Evolutionary conservation across 306 rosid genomes (phyloP).

Genomic region (Mimosa pudica): DNA sequence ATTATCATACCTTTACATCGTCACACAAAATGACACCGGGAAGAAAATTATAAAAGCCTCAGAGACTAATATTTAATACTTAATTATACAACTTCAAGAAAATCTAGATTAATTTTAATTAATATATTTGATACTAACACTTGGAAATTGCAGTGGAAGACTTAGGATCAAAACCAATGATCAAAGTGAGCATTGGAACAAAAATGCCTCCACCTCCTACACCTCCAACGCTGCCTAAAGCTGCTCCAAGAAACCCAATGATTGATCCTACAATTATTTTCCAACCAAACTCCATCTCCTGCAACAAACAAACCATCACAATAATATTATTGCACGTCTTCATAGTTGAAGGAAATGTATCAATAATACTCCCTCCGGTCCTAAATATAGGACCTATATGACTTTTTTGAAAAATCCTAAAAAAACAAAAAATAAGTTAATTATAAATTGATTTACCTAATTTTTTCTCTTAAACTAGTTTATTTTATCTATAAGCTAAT

Average conservation of each 20-base stretch:
- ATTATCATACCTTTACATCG: constrained; percentile 70
- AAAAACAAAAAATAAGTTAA: too few relatives aligned
- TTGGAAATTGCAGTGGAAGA: constrained; percentile 86
- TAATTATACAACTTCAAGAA: background rate
- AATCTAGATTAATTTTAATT: background rate
- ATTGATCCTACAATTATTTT: constrained; percentile 65
- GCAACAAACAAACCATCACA: constrained; percentile 34
- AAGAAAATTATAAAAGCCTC: background rate
- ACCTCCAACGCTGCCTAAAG: constrained; percentile 87
- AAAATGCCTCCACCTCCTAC: constrained; percentile 94
- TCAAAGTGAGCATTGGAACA: constrained; percentile 82
- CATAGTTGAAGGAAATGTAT: background rate
- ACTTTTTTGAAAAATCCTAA: too few relatives aligned
- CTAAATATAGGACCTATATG: too few relatives aligned
- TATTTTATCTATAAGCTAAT: too few relatives aligned
- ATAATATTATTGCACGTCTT: background rate
- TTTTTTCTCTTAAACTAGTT: too few relatives aligned
- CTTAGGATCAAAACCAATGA: constrained; percentile 85
- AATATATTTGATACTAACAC: constrained; percentile 48
- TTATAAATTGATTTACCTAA: too few relatives aligned
- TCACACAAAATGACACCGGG: background rate
- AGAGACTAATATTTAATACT: background rate
- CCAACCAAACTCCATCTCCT: constrained; percentile 88
- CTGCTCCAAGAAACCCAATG: constrained; percentile 86
- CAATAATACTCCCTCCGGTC: background rate